phyloP scores from a whole-genome alignment of 352 stramenopile species.

The Lagenidium sp. region DNA sequence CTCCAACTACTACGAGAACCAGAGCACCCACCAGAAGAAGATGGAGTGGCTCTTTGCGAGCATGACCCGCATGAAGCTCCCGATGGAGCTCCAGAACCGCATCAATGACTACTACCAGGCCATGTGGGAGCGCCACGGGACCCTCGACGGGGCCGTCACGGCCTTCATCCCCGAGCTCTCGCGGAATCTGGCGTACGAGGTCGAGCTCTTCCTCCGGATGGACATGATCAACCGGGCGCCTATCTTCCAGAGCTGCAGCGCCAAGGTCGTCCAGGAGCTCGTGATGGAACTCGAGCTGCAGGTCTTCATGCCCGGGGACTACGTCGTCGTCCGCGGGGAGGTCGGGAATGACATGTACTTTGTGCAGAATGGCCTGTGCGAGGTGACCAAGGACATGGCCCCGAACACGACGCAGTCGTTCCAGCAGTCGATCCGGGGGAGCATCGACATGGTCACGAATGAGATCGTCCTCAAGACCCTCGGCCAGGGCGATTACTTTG shows the following conservation, averaged over 20 bases:
- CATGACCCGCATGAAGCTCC: constrained; percentile 77
- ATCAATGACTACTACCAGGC: constrained; percentile 84
- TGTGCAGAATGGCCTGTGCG: constrained; percentile 64
- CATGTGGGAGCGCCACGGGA: constrained; percentile 81
- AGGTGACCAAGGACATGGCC: constrained; percentile 65
- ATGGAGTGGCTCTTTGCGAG: constrained; percentile 83
- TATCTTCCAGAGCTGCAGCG: constrained; percentile 75
- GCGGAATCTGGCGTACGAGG: constrained; percentile 74
- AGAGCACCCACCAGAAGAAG: constrained; percentile 79
- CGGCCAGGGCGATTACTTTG: constrained; percentile 74
- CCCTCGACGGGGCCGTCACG: constrained; percentile 60
- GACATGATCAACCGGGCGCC: constrained; percentile 84
- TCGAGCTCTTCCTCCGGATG: constrained; percentile 76
- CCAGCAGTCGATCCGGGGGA: constrained; percentile 2
- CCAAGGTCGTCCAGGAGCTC: constrained; percentile 77
- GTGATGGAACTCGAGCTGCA: constrained; percentile 78
- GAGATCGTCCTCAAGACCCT: constrained; percentile 61
- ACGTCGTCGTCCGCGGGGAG: constrained; percentile 72
- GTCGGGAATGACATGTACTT: constrained; percentile 88
- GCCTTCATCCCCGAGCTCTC: constrained; percentile 76
- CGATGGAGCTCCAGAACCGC: constrained; percentile 66
- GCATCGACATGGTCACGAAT: constrained; percentile 12
- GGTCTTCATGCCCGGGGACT: constrained; percentile 82
- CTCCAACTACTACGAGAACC: constrained; percentile 78
- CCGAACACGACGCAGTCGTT: constrained; percentile 7